Evolutionary conservation across 768 basidiomycete species (phyloP).

Genomic region (Boletus eberwhitei): DNA sequence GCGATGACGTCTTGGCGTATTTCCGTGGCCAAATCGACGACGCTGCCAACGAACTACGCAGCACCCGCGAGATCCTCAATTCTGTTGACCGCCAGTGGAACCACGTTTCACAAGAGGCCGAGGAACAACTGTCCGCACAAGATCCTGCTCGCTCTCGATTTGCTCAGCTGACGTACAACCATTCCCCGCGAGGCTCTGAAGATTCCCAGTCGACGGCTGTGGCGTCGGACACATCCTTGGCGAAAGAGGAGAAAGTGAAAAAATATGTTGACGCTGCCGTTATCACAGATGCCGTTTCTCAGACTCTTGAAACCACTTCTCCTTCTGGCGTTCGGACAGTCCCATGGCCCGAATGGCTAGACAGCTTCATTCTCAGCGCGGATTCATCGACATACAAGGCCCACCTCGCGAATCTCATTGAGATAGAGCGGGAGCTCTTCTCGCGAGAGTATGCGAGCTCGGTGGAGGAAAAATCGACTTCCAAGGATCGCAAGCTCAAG

Average conservation of each 20-base stretch:
- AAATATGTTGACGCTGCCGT: slow-evolving; percentile 18
- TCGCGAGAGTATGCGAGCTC: slow-evolving; percentile 19
- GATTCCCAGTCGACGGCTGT: slow-evolving; percentile 62
- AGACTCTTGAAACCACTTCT: slow-evolving; percentile 16
- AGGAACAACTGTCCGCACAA: slow-evolving; percentile 36
- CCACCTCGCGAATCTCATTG: slow-evolving; percentile 33
- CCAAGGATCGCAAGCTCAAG: slow-evolving; percentile 39
- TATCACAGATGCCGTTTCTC: slow-evolving; percentile 18
- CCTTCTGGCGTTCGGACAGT: slow-evolving; percentile 27
- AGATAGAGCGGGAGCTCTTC: slow-evolving; percentile 35
- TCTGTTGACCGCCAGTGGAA: slow-evolving; percentile 44
- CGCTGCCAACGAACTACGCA: slow-evolving; percentile 45
- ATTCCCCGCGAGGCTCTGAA: slow-evolving; percentile 57
- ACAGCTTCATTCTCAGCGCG: slow-evolving; percentile 33
- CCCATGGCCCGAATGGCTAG: slow-evolving; percentile 42
- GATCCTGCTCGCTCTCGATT: slow-evolving; percentile 6
- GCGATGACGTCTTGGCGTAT: slow-evolving; percentile 44
- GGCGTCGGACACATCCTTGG: slow-evolving; percentile 8
- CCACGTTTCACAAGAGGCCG: slow-evolving; percentile 41
- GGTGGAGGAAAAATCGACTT: slow-evolving; percentile 23
- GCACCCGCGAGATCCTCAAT: slow-evolving; percentile 44
- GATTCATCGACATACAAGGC: slow-evolving; percentile 36
- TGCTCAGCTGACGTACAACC: slow-evolving; percentile 25
- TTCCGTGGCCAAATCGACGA: slow-evolving; percentile 56
- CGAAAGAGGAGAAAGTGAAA: slow-evolving; percentile 19